Conservation (phyloP, 169 alveolate species). For the Amoebophrya sp. region DNA sequence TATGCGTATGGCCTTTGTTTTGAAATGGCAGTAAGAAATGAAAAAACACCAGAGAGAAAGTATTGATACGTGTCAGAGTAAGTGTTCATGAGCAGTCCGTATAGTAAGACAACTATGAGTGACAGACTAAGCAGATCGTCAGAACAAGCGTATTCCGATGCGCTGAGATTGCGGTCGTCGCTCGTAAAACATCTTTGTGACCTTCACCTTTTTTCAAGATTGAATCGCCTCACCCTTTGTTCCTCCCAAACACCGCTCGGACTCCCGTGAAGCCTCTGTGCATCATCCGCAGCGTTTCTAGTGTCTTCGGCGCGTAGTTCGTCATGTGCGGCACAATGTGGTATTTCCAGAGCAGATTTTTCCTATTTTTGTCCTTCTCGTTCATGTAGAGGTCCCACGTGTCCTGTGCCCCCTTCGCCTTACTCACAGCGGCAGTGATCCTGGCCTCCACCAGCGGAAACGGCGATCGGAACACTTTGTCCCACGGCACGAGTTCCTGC, state of each 20-base stretch:
- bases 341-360: neutral
- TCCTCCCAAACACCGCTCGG: neutral
- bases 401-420: neutral
- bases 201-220: no score
- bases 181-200: no score
- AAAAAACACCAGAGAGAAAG: no score
- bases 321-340: neutral
- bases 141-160: no score
- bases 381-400: conserved; percentile 1
- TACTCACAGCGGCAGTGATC: neutral
- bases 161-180: no score
- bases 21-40: no score
- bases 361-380: neutral
- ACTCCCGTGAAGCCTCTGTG: neutral
- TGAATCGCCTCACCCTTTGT: no score
- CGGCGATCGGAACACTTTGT: neutral
- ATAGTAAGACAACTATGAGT: no score
- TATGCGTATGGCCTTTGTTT: no score
- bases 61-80: no score
- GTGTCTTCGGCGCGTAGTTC: neutral
- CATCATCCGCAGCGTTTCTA: neutral
- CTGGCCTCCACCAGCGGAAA: neutral
- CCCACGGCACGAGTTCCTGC: neutral
- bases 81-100: no score
- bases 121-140: no score